A percentile compares a stretch with the other conserved stretches of the same genome.
Evolutionary conservation across 208 protist species (phyloP).

Genomic region (Leishmania turanica): DNA sequence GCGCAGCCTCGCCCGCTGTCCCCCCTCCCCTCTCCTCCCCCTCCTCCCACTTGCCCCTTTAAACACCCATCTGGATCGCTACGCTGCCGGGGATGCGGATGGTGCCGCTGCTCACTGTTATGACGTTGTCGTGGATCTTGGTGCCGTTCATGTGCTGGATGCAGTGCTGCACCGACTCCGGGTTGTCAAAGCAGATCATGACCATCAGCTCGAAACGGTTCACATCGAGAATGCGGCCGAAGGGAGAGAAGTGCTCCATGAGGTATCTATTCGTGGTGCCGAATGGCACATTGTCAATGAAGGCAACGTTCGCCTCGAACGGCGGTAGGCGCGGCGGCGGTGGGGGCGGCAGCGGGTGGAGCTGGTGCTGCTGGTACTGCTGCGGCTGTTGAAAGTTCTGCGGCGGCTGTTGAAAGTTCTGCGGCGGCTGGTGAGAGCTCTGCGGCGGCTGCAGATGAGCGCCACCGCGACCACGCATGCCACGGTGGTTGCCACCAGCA

Average conservation of each 20-base stretch:
- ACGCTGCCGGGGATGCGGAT: conserved; percentile 73
- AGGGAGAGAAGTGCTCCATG: conserved; percentile 71
- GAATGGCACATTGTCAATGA: conserved; percentile 88
- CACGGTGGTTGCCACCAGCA: conserved; percentile 5
- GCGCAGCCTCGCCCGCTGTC: not conserved
- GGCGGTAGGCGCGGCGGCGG: conserved; percentile 35
- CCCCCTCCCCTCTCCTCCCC: not conserved
- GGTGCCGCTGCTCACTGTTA: conserved; percentile 86
- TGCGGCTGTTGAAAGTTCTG: conserved; percentile 5
- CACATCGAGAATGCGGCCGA: conserved; percentile 81
- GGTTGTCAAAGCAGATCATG: conserved; percentile 81
- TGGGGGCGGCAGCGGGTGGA: not conserved
- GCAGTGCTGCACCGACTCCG: conserved; percentile 75
- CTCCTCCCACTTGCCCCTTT: conserved; percentile 10
- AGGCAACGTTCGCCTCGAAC: conserved; percentile 63
- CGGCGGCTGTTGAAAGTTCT: too few species aligned
- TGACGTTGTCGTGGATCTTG: conserved; percentile 60
- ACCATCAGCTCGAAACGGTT: conserved; percentile 76
- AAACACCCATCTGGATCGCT: conserved; percentile 59
- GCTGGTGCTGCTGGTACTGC: not conserved
- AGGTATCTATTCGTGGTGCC: conserved; percentile 77
- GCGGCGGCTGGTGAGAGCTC: too few species aligned
- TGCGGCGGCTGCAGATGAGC: conserved; percentile 10
- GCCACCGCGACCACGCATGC: conserved; percentile 18
- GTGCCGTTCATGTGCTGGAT: conserved; percentile 85